Conservation (phyloP, 1,284 basidiomycete genomes). For the Fomitopsis palustris region DNA sequence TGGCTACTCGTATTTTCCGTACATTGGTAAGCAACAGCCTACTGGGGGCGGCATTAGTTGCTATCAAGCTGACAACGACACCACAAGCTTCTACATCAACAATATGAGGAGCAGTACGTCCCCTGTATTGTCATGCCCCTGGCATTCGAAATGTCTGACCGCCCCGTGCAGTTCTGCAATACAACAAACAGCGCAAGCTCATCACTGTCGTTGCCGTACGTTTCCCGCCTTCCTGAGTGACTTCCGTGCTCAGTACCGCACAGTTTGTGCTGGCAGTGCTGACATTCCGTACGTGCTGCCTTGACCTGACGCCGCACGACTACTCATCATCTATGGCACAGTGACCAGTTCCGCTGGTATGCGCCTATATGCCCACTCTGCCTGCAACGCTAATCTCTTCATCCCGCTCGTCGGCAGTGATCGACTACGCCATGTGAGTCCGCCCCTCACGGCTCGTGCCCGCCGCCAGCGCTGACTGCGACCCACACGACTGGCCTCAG, state of each 20-base stretch:
- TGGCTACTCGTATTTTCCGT: not conserved
- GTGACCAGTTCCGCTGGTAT: not conserved
- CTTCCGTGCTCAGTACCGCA: not conserved
- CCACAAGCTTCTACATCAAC: not conserved
- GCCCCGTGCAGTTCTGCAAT: not conserved
- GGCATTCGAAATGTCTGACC: too few relatives aligned
- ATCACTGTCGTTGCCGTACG: not conserved
- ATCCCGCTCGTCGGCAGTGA: not conserved
- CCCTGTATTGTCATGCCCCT: too few relatives aligned
- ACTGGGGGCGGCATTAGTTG: not conserved
- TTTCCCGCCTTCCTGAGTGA: not conserved
- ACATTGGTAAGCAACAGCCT: not conserved
- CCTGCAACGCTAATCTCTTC: not conserved
- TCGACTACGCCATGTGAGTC: not conserved
- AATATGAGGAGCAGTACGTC: not conserved
- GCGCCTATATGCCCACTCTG: not conserved
- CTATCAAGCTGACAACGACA: not conserved
- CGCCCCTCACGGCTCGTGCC: not conserved
- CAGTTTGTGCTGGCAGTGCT: not conserved
- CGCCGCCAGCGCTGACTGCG: not conserved
- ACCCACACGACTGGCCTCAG: not conserved
- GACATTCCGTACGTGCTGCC: not conserved
- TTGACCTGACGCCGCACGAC: not conserved
- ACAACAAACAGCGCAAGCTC: not conserved
- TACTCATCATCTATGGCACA: not conserved